These are phyloP conservation scores for Daldinia sp. DNA, from an alignment of 2,329 filamentous ascomycete species.

Conservation along the genomic window DNA sequence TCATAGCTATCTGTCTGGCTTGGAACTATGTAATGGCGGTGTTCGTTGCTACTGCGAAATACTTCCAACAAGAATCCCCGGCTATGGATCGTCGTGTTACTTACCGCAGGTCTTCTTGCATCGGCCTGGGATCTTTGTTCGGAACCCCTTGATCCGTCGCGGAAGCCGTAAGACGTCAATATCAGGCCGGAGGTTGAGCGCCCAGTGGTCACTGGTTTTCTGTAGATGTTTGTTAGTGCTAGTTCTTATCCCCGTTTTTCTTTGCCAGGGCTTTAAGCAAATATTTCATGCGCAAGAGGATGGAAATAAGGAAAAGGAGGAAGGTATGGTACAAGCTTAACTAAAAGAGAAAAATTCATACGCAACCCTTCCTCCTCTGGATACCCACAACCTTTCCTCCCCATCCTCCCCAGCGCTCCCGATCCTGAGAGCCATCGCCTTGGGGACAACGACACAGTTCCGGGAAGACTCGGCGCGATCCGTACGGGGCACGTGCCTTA, in stretches of 20 bases:
- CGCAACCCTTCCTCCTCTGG: constrained; percentile 32
- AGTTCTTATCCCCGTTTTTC: not conserved
- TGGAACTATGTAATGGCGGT: not conserved
- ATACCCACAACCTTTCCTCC: constrained; percentile 27
- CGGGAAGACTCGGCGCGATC: constrained; percentile 5
- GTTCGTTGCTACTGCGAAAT: no score
- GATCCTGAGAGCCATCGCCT: not conserved
- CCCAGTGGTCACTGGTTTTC: constrained; percentile 32
- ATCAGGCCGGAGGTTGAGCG: constrained; percentile 29
- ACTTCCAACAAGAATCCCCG: no score
- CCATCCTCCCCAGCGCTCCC: constrained; percentile 20
- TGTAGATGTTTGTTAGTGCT: not conserved
- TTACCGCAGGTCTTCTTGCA: constrained; percentile 12
- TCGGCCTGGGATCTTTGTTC: constrained; percentile 19
- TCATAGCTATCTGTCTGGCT: not conserved
- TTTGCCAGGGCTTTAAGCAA: no score
- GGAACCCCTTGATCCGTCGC: constrained; percentile 18
- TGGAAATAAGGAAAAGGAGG: not conserved
- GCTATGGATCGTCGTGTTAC: no score
- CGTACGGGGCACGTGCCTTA: constrained; percentile 4
- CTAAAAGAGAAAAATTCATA: constrained; percentile 21
- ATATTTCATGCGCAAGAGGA: not conserved
- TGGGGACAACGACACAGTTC: not conserved
- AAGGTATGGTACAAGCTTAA: not conserved
- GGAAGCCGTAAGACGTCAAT: constrained; percentile 29